phyloP scores from a whole-genome alignment of 495 filamentous ascomycete genomes.

The Aspergillus biplanus region DNA sequence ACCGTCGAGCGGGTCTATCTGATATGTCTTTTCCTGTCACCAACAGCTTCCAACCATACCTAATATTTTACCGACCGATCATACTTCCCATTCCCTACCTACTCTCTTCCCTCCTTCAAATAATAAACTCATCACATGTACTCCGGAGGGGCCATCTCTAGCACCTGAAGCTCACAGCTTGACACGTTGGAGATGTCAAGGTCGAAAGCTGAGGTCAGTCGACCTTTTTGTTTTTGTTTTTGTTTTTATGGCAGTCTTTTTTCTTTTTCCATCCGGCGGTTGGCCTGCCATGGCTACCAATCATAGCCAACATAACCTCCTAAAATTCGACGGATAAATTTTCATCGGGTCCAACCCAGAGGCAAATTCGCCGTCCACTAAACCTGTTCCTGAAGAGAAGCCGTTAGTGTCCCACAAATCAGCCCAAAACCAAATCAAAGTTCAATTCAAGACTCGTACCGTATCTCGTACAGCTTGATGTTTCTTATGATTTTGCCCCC shows the following conservation, averaged over 20 bases:
- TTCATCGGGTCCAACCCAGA: conserved; percentile 1
- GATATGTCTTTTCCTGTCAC: neutral
- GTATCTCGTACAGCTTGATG: neutral
- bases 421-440: neutral
- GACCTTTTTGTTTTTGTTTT: too few species aligned
- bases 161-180: too few species aligned
- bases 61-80: too few species aligned
- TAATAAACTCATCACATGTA: too few species aligned
- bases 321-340: conserved; percentile 1
- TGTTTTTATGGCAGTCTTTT: too few species aligned
- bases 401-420: neutral
- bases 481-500: too few species aligned
- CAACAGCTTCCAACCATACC: neutral
- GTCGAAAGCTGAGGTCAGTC: too few species aligned
- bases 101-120: too few species aligned
- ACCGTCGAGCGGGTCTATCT: neutral
- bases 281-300: neutral
- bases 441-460: neutral
- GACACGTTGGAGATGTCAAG: too few species aligned
- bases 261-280: too few species aligned
- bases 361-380: conserved; percentile 31
- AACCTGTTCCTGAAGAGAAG: conserved; percentile 43
- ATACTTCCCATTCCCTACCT: too few species aligned
- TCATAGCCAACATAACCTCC: neutral
- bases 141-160: too few species aligned